Evolutionary conservation across 192 early-diverging fungal genomes (phyloP).

Genomic region (Cetraspora pellucida): DNA sequence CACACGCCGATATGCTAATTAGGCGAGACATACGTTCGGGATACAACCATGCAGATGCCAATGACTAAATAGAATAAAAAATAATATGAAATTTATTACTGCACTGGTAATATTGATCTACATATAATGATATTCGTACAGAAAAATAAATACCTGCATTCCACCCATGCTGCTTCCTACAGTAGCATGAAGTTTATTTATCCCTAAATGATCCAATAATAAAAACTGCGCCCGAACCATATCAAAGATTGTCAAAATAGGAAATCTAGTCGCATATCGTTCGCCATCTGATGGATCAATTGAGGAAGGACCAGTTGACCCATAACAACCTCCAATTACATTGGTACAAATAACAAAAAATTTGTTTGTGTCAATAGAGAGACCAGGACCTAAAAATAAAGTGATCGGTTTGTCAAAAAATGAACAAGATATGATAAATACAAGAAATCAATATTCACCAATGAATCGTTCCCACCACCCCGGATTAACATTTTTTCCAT

Average conservation of each 20-base stretch:
- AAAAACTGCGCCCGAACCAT: conserved; percentile 96
- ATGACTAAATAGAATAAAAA: conserved; percentile 46
- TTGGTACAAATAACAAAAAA: conserved; percentile 97
- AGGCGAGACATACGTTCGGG: conserved; percentile 82
- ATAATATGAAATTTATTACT: background rate
- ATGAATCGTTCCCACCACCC: conserved; percentile 99
- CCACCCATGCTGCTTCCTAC: conserved; percentile 97
- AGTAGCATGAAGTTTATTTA: conserved; percentile 80
- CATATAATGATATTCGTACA: background rate
- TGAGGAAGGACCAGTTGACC: conserved; percentile 87
- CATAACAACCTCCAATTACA: conserved; percentile 95
- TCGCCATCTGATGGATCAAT: conserved; percentile 75
- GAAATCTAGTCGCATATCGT: conserved; percentile 89
- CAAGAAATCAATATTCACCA: conserved; percentile 36
- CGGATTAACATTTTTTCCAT: conserved; percentile 68
- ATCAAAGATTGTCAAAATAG: conserved; percentile 90
- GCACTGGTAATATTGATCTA: background rate
- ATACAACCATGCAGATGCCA: conserved; percentile 81
- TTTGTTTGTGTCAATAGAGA: conserved; percentile 88
- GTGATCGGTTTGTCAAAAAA: background rate
- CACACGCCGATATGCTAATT: conserved; percentile 87
- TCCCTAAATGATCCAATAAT: conserved; percentile 77
- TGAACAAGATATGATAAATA: conserved; percentile 27
- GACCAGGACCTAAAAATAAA: conserved; percentile 64
- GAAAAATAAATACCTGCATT: conserved; percentile 67